A percentile compares a stretch with the other conserved stretches of the same genome.
Evolutionary conservation across 2,329 filamentous ascomycete species (phyloP).

Genomic region (Diaporthe citrichinensis): DNA sequence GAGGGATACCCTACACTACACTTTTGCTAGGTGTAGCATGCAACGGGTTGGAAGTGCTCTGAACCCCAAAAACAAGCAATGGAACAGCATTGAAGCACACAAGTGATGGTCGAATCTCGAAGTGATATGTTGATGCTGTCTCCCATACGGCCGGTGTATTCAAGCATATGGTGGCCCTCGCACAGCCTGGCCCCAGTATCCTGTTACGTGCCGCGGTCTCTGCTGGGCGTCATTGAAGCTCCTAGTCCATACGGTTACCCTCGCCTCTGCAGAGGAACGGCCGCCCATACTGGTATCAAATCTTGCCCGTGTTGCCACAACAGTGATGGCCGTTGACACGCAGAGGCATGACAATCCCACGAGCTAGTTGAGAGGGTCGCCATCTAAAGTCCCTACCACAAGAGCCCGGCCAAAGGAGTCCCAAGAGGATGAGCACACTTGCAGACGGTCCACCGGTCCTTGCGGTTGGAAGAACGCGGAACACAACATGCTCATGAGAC

Average conservation of each 20-base stretch:
- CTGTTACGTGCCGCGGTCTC: background rate
- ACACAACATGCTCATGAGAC: no score
- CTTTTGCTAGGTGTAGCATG: constrained; percentile 51
- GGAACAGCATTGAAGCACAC: constrained; percentile 48
- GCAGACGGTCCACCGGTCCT: background rate
- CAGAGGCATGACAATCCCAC: background rate
- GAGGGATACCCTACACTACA: constrained; percentile 36
- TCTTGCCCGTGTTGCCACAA: background rate
- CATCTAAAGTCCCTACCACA: background rate
- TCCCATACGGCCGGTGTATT: background rate
- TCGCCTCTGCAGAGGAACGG: background rate
- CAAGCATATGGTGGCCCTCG: background rate
- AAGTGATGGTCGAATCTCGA: background rate
- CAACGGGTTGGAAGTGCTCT: constrained; percentile 54
- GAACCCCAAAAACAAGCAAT: constrained; percentile 49
- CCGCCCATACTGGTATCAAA: background rate
- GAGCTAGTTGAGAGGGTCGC: background rate
- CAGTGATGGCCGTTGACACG: background rate
- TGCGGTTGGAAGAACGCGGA: no score
- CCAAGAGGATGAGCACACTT: background rate
- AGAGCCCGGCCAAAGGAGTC: background rate
- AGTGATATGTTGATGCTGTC: background rate
- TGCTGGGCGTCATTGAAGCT: background rate
- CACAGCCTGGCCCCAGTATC: background rate
- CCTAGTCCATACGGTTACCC: background rate